These are phyloP conservation scores for Thielaviopsis punctulata DNA, from an alignment of 2,329 filamentous ascomycete species.

Conservation along the genomic window DNA sequence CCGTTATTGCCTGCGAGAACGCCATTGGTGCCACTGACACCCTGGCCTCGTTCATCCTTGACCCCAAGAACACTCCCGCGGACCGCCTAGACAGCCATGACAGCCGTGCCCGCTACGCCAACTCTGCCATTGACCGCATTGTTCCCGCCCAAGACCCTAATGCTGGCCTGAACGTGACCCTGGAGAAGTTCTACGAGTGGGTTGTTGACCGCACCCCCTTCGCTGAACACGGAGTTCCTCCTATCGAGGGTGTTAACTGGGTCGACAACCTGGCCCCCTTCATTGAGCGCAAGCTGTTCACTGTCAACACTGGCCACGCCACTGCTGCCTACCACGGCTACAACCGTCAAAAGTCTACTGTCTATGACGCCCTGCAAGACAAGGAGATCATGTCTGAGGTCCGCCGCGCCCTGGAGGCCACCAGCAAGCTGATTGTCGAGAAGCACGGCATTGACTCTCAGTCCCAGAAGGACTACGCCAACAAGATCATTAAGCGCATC, in stretches of 20 bases:
- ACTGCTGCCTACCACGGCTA: slow-evolving; percentile 93
- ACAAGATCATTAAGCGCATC: slow-evolving; percentile 84
- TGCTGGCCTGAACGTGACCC: slow-evolving; percentile 74
- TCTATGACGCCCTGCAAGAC: slow-evolving; percentile 55
- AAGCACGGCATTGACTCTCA: slow-evolving; percentile 66
- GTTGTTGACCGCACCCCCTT: slow-evolving; percentile 84
- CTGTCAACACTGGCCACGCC: slow-evolving; percentile 95
- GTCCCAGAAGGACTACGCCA: slow-evolving; percentile 73
- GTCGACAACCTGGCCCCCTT: slow-evolving; percentile 82
- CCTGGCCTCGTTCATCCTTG: slow-evolving; percentile 64
- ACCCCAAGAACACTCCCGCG: slow-evolving; percentile 51
- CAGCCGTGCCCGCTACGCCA: slow-evolving; percentile 74
- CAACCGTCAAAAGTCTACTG: slow-evolving; percentile 67
- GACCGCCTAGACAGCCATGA: slow-evolving; percentile 51
- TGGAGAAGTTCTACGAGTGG: slow-evolving; percentile 99
- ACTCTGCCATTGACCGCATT: slow-evolving; percentile 96
- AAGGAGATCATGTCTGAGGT: slow-evolving; percentile 65
- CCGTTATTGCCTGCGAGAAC: slow-evolving; percentile 96
- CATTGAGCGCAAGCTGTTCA: slow-evolving; percentile 98
- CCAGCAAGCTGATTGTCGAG: slow-evolving; percentile 64
- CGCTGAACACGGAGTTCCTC: slow-evolving; percentile 47
- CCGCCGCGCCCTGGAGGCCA: slow-evolving; percentile 65
- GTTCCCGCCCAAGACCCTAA: slow-evolving; percentile 75
- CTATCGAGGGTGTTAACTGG: slow-evolving; percentile 81
- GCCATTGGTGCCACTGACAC: slow-evolving; percentile 88